phyloP scores from a whole-genome alignment of 2,329 filamentous ascomycete species.

The Ophiostoma australiae region DNA sequence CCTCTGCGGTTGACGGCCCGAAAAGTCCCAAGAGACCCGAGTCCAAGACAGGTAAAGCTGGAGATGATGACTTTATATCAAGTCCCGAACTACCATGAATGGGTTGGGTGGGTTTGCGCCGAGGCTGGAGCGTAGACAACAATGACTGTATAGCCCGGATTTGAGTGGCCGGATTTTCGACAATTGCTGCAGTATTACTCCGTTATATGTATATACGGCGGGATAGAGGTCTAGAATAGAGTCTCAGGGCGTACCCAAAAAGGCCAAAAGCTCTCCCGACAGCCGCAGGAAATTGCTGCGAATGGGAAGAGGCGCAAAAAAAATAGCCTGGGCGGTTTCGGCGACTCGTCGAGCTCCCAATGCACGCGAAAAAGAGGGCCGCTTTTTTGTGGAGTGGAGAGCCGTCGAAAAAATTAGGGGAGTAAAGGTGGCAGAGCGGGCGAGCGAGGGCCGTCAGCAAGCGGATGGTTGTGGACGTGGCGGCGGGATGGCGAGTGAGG shows the following conservation, averaged over 20 bases:
- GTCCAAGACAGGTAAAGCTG: neutral
- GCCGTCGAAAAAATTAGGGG: slow-evolving; percentile 8
- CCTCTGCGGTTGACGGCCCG: neutral
- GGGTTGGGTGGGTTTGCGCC: neutral
- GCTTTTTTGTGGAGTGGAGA: slow-evolving; percentile 20
- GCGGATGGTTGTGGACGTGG: too few species aligned
- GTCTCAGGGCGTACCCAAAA: neutral
- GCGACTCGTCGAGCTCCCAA: slow-evolving; percentile 15
- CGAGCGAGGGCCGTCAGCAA: slow-evolving; percentile 1
- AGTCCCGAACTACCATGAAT: neutral
- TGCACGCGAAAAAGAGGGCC: slow-evolving; percentile 7
- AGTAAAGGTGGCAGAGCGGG: neutral
- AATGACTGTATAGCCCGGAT: neutral
- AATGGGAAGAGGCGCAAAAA: slow-evolving; percentile 18
- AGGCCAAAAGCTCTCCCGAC: neutral
- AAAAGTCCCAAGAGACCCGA: neutral
- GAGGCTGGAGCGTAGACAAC: neutral
- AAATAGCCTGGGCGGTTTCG: slow-evolving; percentile 19
- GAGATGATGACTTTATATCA: neutral
- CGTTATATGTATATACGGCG: neutral
- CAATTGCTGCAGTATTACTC: neutral
- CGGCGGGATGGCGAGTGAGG: neutral
- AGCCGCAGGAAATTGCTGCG: neutral
- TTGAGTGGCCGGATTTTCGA: neutral
- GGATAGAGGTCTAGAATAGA: neutral